Conservation (phyloP, 2,329 filamentous ascomycete species). For the Gyromitra esculenta region DNA sequence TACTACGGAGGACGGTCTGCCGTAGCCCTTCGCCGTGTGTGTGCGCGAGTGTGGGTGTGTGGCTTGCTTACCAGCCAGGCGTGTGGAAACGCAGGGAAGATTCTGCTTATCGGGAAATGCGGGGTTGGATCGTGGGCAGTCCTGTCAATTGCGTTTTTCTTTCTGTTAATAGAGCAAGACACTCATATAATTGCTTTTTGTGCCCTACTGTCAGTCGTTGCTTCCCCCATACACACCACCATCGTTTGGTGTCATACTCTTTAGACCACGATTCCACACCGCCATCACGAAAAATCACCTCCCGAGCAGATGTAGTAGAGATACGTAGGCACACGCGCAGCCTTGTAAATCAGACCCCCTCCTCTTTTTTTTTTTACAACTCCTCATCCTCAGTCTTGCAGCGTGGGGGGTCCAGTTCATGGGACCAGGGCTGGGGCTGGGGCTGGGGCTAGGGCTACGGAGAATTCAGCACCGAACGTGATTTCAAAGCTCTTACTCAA, state of each 20-base stretch:
- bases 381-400: background rate
- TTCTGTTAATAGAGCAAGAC: background rate
- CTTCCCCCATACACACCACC: background rate
- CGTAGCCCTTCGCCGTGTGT: background rate
- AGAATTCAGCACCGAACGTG: background rate
- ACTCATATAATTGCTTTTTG: background rate
- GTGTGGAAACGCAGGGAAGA: constrained; percentile 32
- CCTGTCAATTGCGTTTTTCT: background rate
- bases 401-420: constrained; percentile 7
- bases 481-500: background rate
- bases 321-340: background rate
- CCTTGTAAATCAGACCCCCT: constrained; percentile 12
- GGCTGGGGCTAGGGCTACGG: background rate
- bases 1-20: background rate
- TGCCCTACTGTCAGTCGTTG: background rate
- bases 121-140: constrained; percentile 32
- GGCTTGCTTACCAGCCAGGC: background rate
- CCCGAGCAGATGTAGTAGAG: background rate
- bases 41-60: too few species aligned
- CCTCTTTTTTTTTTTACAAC: background rate
- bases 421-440: background rate
- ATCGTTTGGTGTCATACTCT: constrained; percentile 25
- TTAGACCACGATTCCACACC: constrained; percentile 9
- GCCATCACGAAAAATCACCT: constrained; percentile 16
- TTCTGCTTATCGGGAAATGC: constrained; percentile 38